A percentile compares a stretch with the other conserved stretches of the same genome.
phyloP scores from a whole-genome alignment of 129 eudicot species.

The Oenanthe sinensis region DNA sequence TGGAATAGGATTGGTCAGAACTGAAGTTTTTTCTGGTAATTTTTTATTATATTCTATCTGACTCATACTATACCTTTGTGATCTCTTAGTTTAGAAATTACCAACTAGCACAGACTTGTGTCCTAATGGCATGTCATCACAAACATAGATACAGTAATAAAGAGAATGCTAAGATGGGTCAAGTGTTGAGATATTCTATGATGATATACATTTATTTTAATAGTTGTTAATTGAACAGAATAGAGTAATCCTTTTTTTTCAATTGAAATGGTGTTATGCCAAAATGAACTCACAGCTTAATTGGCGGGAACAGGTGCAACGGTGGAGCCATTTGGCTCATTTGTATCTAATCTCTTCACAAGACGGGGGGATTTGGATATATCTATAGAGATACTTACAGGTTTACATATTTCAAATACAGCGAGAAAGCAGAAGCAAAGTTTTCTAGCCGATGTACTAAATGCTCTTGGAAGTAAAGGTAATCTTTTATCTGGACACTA shows the following conservation, averaged over 20 bases:
- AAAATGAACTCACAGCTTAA: not conserved
- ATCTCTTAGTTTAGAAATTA: slow-evolving; percentile 21
- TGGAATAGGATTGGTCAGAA: not conserved
- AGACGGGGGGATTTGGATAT: slow-evolving; percentile 96
- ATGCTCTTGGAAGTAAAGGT: slow-evolving; percentile 63
- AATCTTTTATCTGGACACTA: slow-evolving; percentile 4
- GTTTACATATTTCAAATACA: slow-evolving; percentile 45
- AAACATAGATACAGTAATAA: too few species aligned
- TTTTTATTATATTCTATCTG: not conserved
- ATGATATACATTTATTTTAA: not conserved
- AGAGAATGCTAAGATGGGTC: too few species aligned
- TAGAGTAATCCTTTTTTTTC: not conserved
- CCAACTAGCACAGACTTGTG: not conserved
- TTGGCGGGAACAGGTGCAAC: slow-evolving; percentile 62
- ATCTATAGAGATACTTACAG: slow-evolving; percentile 66
- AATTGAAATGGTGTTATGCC: not conserved
- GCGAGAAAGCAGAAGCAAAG: slow-evolving; percentile 68
- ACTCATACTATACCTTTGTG: slow-evolving; percentile 16
- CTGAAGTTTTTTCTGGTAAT: not conserved
- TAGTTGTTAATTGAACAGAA: not conserved
- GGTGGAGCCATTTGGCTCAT: slow-evolving; percentile 93
- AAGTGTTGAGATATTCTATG: not conserved
- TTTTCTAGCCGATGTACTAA: slow-evolving; percentile 43
- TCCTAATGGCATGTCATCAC: too few species aligned
- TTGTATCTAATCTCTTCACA: slow-evolving; percentile 78